phyloP scores from a whole-genome alignment of 176 grass and related monocot genomes.

The Bonia amplexicaulis region DNA sequence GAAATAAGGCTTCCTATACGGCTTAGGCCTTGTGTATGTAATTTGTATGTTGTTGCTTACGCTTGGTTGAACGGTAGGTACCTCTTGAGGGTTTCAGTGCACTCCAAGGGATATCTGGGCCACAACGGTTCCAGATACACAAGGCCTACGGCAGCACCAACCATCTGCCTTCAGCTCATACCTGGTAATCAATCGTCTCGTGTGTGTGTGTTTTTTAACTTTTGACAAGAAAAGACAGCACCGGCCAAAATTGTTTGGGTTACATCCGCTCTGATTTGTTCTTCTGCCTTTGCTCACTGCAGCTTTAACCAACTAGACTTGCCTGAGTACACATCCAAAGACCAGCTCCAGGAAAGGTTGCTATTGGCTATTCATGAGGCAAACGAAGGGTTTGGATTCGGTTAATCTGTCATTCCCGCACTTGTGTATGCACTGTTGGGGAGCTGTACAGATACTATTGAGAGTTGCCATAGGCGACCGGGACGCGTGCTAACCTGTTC shows the following conservation, averaged over 20 bases:
- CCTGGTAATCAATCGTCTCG: slow-evolving; percentile 49
- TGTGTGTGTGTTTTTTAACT: not conserved
- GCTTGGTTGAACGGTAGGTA: slow-evolving; percentile 50
- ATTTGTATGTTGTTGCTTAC: slow-evolving; percentile 11
- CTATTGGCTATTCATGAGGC: slow-evolving; percentile 92
- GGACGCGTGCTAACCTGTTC: not conserved
- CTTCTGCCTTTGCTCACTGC: slow-evolving; percentile 9
- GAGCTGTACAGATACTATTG: slow-evolving; percentile 36
- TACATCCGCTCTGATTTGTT: not conserved
- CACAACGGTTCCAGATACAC: slow-evolving; percentile 93
- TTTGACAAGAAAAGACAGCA: not conserved
- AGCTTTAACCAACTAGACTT: slow-evolving; percentile 99
- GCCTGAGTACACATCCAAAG: slow-evolving; percentile 94
- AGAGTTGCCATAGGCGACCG: slow-evolving; percentile 15
- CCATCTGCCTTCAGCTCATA: slow-evolving; percentile 96
- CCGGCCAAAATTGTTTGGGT: not conserved
- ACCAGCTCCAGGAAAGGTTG: slow-evolving; percentile 86
- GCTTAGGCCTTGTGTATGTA: not conserved
- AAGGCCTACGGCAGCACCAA: slow-evolving; percentile 95
- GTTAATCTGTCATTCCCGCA: slow-evolving; percentile 33
- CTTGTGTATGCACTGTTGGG: not conserved
- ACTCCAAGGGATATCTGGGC: slow-evolving; percentile 91
- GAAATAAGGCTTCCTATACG: too few species aligned
- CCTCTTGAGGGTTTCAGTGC: slow-evolving; percentile 95
- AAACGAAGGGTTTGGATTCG: slow-evolving; percentile 97